Base-by-base conservation (phyloP, 2,329 filamentous ascomycete genomes). In the Celoporthe dispersa region DNA sequence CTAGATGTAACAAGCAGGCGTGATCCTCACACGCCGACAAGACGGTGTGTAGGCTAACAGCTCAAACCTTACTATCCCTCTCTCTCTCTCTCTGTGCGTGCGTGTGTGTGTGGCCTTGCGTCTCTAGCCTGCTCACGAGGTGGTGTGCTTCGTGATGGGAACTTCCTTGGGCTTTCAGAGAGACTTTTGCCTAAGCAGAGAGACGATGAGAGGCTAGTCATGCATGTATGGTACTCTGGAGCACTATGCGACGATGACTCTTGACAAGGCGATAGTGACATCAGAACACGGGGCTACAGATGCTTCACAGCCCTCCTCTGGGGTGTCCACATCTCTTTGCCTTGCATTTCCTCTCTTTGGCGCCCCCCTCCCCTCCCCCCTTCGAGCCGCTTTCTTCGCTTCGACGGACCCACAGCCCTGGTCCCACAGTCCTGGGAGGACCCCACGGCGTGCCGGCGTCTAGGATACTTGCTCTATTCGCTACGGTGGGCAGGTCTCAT, bases 341-440 rank as follows among this genome's bases (percentile, higher is more conserved):
- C 44, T 22, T 48, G 8, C 44, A 19, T 48, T n/a, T 48, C 7
- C 22, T n/a, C 5, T n/a, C 22, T 12, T 9, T 12, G 7, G 6
- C 37, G 35, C 35, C 37, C 37, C 37, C 37, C 37, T 12, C 33
- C 59, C 60, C 4, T 44, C 16, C 60, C 25, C 28, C 31, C n/a
- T 28, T 28, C 28, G 28, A 64, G 25, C 62, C 62, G 62, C 62
- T n/a, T 44, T 39, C 53, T 35, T 64, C 39, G 61, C 61, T 41
- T 28, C 39, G 37, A 51, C 19, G 62, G 62, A 14, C 19, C 39
- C 62, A 64, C 37, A 44, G 19, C 39, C 28, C 25, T 4, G 28
- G 62, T 48, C 25, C 62, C 62, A 64, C 37, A 44, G 31, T 41
- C 22, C 28, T 39, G 62, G 39, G 62, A 64, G 28, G 41, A 64